Conservation (phyloP, 2,329 filamentous ascomycete species). For the Magnaporthales sp. region DNA sequence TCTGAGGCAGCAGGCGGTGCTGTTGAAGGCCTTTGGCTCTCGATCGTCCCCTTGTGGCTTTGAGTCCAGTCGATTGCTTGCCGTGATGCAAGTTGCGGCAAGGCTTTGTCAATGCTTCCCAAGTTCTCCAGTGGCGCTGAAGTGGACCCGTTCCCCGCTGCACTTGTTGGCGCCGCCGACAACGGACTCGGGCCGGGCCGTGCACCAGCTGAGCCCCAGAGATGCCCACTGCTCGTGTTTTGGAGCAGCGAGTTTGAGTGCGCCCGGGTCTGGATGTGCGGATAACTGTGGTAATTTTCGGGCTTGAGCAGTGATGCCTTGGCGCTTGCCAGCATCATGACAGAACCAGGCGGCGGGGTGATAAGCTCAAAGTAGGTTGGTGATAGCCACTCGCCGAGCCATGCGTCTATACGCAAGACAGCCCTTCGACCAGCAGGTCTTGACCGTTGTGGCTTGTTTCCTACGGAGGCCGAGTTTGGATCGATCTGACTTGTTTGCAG, state of each 20-base stretch:
- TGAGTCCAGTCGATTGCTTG: not conserved
- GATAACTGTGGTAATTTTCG: constrained; percentile 54
- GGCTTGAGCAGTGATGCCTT: constrained; percentile 78
- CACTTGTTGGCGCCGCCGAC: constrained; percentile 9
- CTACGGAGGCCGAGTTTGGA: not conserved
- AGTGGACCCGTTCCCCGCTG: not conserved
- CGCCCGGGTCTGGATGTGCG: constrained; percentile 24
- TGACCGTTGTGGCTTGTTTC: constrained; percentile 6
- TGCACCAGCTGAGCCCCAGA: constrained; percentile 10
- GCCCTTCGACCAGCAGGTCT: constrained; percentile 37
- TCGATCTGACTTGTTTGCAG: constrained; percentile 3
- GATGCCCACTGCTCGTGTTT: constrained; percentile 14
- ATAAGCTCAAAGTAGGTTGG: constrained; percentile 92
- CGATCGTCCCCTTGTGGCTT: constrained; percentile 7
- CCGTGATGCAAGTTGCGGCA: constrained; percentile 16
- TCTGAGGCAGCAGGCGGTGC: not conserved
- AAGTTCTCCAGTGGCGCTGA: constrained; percentile 15
- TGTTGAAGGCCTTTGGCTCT: constrained; percentile 5
- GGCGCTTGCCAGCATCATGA: constrained; percentile 79
- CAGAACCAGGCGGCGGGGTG: constrained; percentile 76
- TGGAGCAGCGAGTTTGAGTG: constrained; percentile 16
- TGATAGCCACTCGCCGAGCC: constrained; percentile 90
- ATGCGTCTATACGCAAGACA: constrained; percentile 77
- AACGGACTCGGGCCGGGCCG: constrained; percentile 10
- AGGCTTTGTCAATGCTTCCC: constrained; percentile 23